Base-by-base conservation (phyloP, 2,329 filamentous ascomycete genomes). In the Talaromyces sp. region DNA sequence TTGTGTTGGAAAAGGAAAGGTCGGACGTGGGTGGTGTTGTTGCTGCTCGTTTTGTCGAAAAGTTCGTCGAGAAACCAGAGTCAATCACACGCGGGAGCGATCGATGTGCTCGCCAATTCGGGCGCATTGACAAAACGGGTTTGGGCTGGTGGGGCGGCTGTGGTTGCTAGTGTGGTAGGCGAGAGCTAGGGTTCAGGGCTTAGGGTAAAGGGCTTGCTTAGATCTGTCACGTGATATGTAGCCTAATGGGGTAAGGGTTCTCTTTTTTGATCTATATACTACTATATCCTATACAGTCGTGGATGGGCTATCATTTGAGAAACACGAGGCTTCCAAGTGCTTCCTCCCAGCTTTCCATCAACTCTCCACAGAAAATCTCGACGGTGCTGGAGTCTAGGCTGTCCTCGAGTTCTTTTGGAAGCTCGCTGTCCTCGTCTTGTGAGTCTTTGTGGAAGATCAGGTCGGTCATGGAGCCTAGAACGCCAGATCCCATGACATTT, bases 301-400 rank as follows among this genome's bases (percentile, higher is more conserved):
- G n/a, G 8, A n/a, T 44, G 27, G 25, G 30, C 19, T 52, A 56
- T 69, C 62, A 75, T 51, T 74, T 61, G 58, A 62, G 68, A 15
- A 59, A 59, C 62, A 78, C 60, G 42, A 80, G 66, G 3, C 77
- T 77, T 58, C 77, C 72, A 27, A 80, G 69, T 6, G 72, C 77
- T 59, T 79, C 77, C 55, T 79, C 77, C 78, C 78, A 80, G 65
- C 78, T 80, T 62, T 80, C 78, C 70, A 75, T 78, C 65, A 80
- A 66, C 33, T 71, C 69, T n/a, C 75, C 77, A 62, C 75, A 78
- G 66, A 78, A 75, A 22, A 78, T 60, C 65, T 80, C 78, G 62
- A 80, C 63, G 4, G 69, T 71, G 10, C 75, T 70, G 55, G 70
- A 69, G 58, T 77, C 76, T 42, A 78, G 64, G 32, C 73, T 67